Evolutionary conservation across 176 grass and related monocot species (phyloP).

Genomic region (Sorghum bicolor): Sorghum_bicolor_NCBIv3 NC_012872.2:1227501-1228000

Average conservation of each 20-base stretch:
- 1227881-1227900: constrained; percentile 61
- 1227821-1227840: constrained; percentile 52
- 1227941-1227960: constrained; percentile 44
- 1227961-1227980: not conserved
- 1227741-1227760: not conserved
- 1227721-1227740: not conserved
- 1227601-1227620: not conserved
- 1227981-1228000: not conserved
- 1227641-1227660: not conserved
- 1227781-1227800: not conserved
- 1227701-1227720: not conserved
- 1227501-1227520: not conserved
- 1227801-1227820: constrained; percentile 37
- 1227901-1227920: constrained; percentile 48
- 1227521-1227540: not conserved
- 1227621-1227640: not conserved
- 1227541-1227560: not conserved
- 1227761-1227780: not conserved
- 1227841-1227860: constrained; percentile 87
- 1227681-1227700: not conserved
- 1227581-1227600: not conserved
- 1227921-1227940: constrained; percentile 68
- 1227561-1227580: constrained; percentile 8
- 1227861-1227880: constrained; percentile 85
- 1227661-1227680: not conserved